A percentile compares a stretch with the other conserved stretches of the same genome.
Conservation (phyloP, 257 asterid genomes). For the Vinca minor region DNA sequence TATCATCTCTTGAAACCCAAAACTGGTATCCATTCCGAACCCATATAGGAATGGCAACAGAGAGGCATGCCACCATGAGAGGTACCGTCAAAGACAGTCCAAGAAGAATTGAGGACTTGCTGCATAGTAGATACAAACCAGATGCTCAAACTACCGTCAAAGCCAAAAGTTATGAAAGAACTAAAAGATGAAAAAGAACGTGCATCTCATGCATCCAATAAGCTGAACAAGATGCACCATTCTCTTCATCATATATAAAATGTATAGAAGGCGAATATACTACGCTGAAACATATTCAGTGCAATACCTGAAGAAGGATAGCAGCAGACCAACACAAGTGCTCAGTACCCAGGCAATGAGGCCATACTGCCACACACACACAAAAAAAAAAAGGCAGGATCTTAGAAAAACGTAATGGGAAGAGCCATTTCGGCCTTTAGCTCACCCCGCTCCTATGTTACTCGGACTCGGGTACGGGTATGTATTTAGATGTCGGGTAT, state of each 20-base stretch:
- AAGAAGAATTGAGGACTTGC: conserved; percentile 95
- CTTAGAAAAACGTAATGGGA: conserved; percentile 12
- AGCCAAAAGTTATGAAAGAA: neutral
- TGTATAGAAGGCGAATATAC: neutral
- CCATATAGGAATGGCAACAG: conserved; percentile 92
- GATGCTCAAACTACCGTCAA: conserved; percentile 9
- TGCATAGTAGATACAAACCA: conserved; percentile 35
- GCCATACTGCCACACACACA: conserved; percentile 84
- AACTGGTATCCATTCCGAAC: conserved; percentile 88
- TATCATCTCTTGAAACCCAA: conserved; percentile 57
- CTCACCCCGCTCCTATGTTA: too few relatives aligned
- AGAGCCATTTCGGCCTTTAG: too few relatives aligned
- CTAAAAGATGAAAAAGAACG: neutral
- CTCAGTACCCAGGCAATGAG: conserved; percentile 92
- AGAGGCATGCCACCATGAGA: conserved; percentile 94
- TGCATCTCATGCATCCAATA: neutral
- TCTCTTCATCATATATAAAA: neutral
- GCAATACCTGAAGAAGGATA: conserved; percentile 85
- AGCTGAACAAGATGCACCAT: neutral
- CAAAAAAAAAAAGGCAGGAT: too few relatives aligned
- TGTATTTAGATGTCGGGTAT: too few relatives aligned
- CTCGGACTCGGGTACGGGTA: too few relatives aligned
- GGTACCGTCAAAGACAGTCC: conserved; percentile 95
- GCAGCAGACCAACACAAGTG: conserved; percentile 92
- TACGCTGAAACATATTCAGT: neutral